phyloP scores from a whole-genome alignment of 352 stramenopile species.

The Phytophthora brassicae region DNA sequence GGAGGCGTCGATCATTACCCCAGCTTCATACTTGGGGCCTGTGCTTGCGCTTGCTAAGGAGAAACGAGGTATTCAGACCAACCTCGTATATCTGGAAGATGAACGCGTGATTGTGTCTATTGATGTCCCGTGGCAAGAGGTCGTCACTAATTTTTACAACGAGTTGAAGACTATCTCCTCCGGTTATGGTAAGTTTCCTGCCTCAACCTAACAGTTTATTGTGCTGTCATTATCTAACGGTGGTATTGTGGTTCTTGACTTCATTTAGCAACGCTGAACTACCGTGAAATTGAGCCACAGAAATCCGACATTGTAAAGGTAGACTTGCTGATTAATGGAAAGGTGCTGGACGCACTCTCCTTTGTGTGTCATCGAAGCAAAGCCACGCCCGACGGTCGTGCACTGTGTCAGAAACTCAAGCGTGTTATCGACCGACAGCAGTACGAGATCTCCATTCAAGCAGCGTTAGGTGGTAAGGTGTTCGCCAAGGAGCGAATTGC shows the following conservation, averaged over 20 bases:
- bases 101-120: slow-evolving; percentile 94
- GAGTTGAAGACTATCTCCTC: slow-evolving; percentile 95
- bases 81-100: slow-evolving; percentile 95
- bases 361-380: slow-evolving; percentile 96
- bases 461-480: slow-evolving; percentile 93
- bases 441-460: slow-evolving; percentile 99
- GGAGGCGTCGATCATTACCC: slow-evolving; percentile 95
- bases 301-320: slow-evolving; percentile 95
- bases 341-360: slow-evolving; percentile 95
- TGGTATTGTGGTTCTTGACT: neutral
- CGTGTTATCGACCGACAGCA: slow-evolving; percentile 97
- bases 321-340: slow-evolving; percentile 94
- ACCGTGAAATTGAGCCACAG: slow-evolving; percentile 89
- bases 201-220: neutral
- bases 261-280: slow-evolving; percentile 90
- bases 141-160: slow-evolving; percentile 99
- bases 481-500: slow-evolving; percentile 97
- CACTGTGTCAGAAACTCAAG: slow-evolving; percentile 95
- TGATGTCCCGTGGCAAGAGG: slow-evolving; percentile 97
- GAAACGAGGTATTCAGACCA: slow-evolving; percentile 88
- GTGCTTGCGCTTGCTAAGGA: slow-evolving; percentile 95
- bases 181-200: slow-evolving; percentile 88
- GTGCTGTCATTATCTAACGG: neutral
- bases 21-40: slow-evolving; percentile 92
- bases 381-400: slow-evolving; percentile 74